A percentile compares a stretch with the other conserved stretches of the same genome.
These are phyloP conservation scores for Coffea humblotiana DNA, from an alignment of 305 asterid genomes.

Conservation along the genomic window DNA sequence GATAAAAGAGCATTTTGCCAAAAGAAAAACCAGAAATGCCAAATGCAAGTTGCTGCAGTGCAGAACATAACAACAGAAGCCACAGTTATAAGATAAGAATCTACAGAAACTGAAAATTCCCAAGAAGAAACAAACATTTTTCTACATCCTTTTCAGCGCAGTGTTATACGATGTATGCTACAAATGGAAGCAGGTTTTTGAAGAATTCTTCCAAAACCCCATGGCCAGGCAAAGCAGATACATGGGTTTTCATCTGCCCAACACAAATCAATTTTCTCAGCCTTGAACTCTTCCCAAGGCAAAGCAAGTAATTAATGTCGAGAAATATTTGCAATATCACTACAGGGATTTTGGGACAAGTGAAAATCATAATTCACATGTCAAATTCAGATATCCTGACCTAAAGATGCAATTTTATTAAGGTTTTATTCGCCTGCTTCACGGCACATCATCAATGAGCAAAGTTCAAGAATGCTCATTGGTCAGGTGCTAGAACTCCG, in stretches of 20 bases:
- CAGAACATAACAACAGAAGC: too few species aligned
- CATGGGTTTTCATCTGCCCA: not conserved
- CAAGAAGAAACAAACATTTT: not conserved
- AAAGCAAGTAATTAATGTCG: not conserved
- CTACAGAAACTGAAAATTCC: not conserved
- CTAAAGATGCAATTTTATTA: not conserved
- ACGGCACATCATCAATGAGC: conserved; percentile 3
- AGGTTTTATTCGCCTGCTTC: not conserved
- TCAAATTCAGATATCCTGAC: not conserved
- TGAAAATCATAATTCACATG: not conserved
- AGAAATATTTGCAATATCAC: not conserved
- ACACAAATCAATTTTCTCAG: not conserved
- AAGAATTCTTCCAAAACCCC: not conserved
- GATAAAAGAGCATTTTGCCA: not conserved
- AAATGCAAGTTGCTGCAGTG: not conserved
- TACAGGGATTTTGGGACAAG: not conserved
- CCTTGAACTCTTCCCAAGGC: not conserved
- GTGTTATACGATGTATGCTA: not conserved
- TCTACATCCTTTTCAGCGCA: not conserved
- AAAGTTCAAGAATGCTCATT: not conserved
- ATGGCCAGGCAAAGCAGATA: not conserved
- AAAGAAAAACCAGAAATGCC: too few species aligned
- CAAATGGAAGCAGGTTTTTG: not conserved
- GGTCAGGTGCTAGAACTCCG: not conserved
- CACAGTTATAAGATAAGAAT: not conserved